Evolutionary conservation across 2,329 filamentous ascomycete species (phyloP), one percentile per base, ranked within the genome.

Genomic region (Fusarium tupiense): DNA sequence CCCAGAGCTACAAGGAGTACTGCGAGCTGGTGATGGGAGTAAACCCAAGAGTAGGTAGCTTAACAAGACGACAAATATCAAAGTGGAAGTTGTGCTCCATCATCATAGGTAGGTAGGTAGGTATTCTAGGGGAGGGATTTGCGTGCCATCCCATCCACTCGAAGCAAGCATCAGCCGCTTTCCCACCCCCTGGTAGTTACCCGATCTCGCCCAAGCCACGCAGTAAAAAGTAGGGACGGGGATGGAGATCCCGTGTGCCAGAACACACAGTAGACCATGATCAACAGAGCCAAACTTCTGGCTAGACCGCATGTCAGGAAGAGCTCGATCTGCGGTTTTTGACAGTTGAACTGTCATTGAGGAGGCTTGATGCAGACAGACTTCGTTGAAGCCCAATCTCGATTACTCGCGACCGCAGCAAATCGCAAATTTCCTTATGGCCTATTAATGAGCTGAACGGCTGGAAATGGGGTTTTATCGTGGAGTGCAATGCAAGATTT

Each of bases 171-270:
- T 67, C 64, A 71, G 50, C 67, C 46, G 66, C 67, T 54, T 70
- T 65, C 66, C 66, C 73, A 75, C 67, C 64, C 74, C 76, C 73
- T 66, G 67, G 74, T 70, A 35, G 33, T 35, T 35, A 71, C 76
- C 75, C 76, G 76, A 78, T 78, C 75, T 78, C 66, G 69, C 56
- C 63, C 76, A 78, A 70, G 76, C 76, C 76, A 78, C 75, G 59
- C 65, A 73, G 64, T 50, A 60, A 52, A 69, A 64, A 66, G 74
- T 72, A 77, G 73, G 73, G 75, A 71, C 71, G 76, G 75, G 72
- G 72, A 75, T 75, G 72, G 69, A 72, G 72, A 75, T 75, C 72
- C 72, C 72, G 72, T 71, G 65, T 73, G 69, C 72, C 69, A 75
- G 74, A 75, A 57, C 56, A 67, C 65, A 67, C 63, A 72, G 56